Base-by-base conservation (phyloP, 306 rosid genomes). In the Lathyrus oleraceus region DNA sequence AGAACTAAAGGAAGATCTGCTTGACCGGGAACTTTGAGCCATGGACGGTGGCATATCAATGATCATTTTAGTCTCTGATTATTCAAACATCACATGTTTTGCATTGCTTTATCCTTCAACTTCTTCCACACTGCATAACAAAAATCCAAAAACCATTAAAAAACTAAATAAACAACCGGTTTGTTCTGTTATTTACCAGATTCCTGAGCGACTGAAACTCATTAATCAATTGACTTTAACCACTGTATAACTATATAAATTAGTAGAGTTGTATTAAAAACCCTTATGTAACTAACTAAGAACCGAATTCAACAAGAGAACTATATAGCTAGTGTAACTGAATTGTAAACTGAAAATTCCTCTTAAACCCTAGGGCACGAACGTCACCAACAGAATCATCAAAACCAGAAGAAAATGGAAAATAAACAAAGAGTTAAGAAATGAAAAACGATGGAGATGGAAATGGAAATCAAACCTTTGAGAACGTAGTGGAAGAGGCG, bases 1-100 rank as follows among this genome's bases (percentile, higher is more conserved):
- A 30, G 96, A 84, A 81, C 83, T 72, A 78, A 84, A 84, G 52
- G 96, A 88, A 49, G 91, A 78, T 72, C 87, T 83, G 58, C 74
- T 81, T 28, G 85, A 64, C 81, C 95, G 83, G 44, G 65, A 75
- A 70, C 79, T 81, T 81, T 82, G 90, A 59, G 89, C 73, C 85
- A 85, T 83, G 39, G 88, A 62, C 6, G 83, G 49, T 5, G 82
- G 85, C 84, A 81, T 65, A 72, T 84, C 96, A 73, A 86, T 83
- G 68, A 85, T 87, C 98, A 88, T 90, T 69, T 75, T 61, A 49
- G 71, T 70, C 51, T 61, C 59, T 5, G 21, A 53, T 35, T 54
- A 79, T 66, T 74, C 70, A 62, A 69, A 56, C 17, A 67, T 56
- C 38, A 44, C 48, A 68, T 13, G 1, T 39, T n/a, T 13, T 20